Base-by-base conservation (phyloP, 2,329 filamentous ascomycete species). In the Sarocladium oryzae region DNA sequence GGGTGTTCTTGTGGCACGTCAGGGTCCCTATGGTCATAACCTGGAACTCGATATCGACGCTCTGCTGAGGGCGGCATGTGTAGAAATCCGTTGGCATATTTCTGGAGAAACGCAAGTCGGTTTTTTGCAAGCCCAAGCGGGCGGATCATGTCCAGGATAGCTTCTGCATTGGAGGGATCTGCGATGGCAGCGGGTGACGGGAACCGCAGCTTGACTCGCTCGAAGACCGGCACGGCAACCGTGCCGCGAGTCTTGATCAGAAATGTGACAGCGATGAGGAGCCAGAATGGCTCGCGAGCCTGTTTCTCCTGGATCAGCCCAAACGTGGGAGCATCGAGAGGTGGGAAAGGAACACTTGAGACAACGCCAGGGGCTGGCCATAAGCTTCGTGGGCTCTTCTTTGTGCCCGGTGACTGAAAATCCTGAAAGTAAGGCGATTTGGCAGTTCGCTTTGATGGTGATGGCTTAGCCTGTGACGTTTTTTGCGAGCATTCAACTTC, bases 251-350 rank as follows among this genome's bases (percentile, higher is more conserved):
- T 96, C 53, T 86, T 84, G 65, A 92, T 92, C 26, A 96, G 81
- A 59, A 96, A 91, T 0, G 88, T 89, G 4, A 90, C 84, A 11
- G 87, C 89, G 26, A 96, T 75, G 2, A 96, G 77, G 2, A 96
- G 78, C 56, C 83, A 84, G 65, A 95, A 96, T 0, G 90, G 86
- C 52, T 89, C 78, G 48, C 79, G 67, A 2, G 83, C 82, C 15
- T 95, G 78, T 56, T 84, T 78, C 63, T 96, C 91, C 64, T 96
- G 91, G 33, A 96, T 82, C 2, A 96, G 76, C 0, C 90, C 90
- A 62, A 95, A 96, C 5, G 61, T 66, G 0, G 74, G 62, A 0
- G 79, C 73, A 7, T 77, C 74, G 30, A 90, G 78, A 0, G 83
- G 78, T 1, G 89, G 87, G 56, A 92, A 88, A 2, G 79, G 78